Percentiles rank a stretch among this genome's conserved stretches.
These are phyloP conservation scores for Ustilago trichophora DNA, from an alignment of 1,284 basidiomycete genomes.

Conservation along the genomic window DNA sequence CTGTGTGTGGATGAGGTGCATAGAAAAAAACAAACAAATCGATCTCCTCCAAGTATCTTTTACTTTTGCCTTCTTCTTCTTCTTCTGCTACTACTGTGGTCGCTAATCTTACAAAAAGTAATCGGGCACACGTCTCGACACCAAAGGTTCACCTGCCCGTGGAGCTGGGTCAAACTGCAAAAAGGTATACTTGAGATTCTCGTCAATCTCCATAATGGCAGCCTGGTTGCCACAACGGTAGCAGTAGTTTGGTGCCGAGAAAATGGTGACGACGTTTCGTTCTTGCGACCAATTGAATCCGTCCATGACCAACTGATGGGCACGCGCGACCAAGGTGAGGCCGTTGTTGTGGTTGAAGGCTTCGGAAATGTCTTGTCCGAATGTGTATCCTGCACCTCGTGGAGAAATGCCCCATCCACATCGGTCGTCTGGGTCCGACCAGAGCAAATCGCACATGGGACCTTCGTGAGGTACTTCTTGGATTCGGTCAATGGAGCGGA, in stretches of 20 bases:
- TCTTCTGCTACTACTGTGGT: neutral
- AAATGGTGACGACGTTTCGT: conserved; percentile 99
- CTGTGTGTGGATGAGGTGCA: no score
- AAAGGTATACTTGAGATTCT: conserved; percentile 95
- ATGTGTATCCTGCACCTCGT: conserved; percentile 97
- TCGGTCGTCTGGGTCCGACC: conserved; percentile 99
- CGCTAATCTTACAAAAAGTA: conserved; percentile 47
- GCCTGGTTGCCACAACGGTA: conserved; percentile 99
- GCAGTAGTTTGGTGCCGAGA: conserved; percentile 89
- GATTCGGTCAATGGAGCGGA: conserved; percentile 95
- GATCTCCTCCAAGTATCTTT: no score
- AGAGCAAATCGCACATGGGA: conserved; percentile 98
- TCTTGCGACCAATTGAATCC: conserved; percentile 98
- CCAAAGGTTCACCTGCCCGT: conserved; percentile 95
- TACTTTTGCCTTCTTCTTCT: neutral
- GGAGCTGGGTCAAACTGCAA: conserved; percentile 99
- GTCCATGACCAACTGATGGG: conserved; percentile 85
- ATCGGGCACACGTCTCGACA: conserved; percentile 97
- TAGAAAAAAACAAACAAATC: no score
- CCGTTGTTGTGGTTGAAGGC: conserved; percentile 99
- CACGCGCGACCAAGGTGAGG: conserved; percentile 80
- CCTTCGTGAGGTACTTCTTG: conserved; percentile 99
- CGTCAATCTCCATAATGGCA: conserved; percentile 99
- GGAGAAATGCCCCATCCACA: conserved; percentile 99
- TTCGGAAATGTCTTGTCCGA: conserved; percentile 98